Evolutionary conservation across 2,329 filamentous ascomycete species (phyloP), one percentile per base, ranked within the genome.

Genomic region (Sporothrix schenckii): DNA sequence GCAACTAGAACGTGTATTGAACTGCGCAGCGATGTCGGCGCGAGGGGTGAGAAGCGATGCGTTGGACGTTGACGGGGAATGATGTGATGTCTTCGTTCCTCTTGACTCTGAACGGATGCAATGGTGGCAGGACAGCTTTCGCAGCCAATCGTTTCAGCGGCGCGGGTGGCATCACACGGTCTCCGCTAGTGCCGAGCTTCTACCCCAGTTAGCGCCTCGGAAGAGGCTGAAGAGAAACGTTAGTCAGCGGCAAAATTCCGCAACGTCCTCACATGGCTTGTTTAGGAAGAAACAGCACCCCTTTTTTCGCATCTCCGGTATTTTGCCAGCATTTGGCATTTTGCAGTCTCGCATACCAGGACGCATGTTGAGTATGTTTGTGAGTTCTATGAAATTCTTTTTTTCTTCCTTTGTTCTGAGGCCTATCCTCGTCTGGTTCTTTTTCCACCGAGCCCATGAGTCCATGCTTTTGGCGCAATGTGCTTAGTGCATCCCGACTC

Each of bases 1-100:
- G 49, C 27, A 30, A 27, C 3, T 63, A 24, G 44, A 7, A 16
- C 41, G 49, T 19, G 49, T 67, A n/a, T 21, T 44, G 50, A 10
- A 24, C 30, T 30, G 63, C 47, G 49, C 63, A 66, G 63, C 63
- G 30, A 49, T 66, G 49, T 66, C 49, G 63, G 66, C 52, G 44
- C 61, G 44, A 65, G 44, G 24, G 61, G 47, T 24, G 44, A 65
- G 24, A 16, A 34, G 61, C 30, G 39, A 16, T 50, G 44, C 30
- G 58, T 61, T 50, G 34, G 34, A 34, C 11, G 61, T 47, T 65
- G 61, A 30, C 21, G 44, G 58, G 39, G 41, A 60, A 60, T 60
- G 53, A 56, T 56, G 54, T 30, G 10, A 49, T 49, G 44, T 34
- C 11, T 6, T 50, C 19, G 19, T 21, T 11, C 16, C 47, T 7